phyloP scores from a whole-genome alignment of 495 filamentous ascomycete genomes.

The Lasiosphaeria miniovina region DNA sequence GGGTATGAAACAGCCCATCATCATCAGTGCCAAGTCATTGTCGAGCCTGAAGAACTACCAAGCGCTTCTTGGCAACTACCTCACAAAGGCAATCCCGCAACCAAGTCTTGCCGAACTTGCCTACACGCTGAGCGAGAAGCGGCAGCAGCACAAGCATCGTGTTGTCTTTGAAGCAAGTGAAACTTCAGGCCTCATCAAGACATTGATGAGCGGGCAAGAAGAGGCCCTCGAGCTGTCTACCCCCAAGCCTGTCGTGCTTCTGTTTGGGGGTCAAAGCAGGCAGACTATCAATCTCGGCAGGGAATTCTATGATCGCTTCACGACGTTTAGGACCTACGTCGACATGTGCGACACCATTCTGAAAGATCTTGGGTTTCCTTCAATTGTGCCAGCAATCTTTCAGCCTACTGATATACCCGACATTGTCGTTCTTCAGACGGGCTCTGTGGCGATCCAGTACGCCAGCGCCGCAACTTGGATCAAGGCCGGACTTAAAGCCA shows the following conservation, averaged over 20 bases:
- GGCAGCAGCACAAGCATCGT: background rate
- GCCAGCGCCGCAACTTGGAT: too few relatives aligned
- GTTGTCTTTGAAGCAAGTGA: background rate
- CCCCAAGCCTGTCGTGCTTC: too few relatives aligned
- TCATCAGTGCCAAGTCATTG: background rate
- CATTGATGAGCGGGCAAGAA: background rate
- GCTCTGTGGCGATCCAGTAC: too few relatives aligned
- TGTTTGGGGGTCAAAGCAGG: too few relatives aligned
- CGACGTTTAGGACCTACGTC: background rate
- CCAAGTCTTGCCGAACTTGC: background rate
- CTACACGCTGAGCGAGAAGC: background rate
- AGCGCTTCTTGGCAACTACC: background rate
- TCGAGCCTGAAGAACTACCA: background rate
- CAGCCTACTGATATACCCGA: too few relatives aligned
- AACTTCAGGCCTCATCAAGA: background rate
- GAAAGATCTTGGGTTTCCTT: background rate
- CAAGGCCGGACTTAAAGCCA: too few relatives aligned
- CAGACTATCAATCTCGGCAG: too few relatives aligned
- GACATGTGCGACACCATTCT: background rate
- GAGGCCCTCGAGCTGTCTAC: too few relatives aligned
- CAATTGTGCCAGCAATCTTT: too few relatives aligned
- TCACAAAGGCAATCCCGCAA: background rate
- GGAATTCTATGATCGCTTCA: background rate
- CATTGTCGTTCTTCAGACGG: too few relatives aligned
- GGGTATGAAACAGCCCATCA: background rate